Evolutionary conservation across 1,284 basidiomycete genomes (phyloP), one percentile per base, ranked within the genome.

Genomic region (Austroboletus novae-zelandiae): DNA sequence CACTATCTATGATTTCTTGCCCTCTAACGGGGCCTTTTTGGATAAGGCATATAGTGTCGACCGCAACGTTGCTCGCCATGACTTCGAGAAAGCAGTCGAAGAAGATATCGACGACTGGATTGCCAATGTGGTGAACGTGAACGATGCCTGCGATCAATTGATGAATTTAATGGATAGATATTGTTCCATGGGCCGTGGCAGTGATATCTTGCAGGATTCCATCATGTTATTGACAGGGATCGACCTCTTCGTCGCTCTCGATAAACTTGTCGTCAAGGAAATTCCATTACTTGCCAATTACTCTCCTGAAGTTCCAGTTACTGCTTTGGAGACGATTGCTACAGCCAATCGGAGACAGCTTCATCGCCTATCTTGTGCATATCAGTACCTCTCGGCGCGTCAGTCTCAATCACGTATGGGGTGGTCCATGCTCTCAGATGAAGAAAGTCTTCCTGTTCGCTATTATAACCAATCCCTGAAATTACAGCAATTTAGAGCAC

Each of bases 41-140:
- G 8, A 27, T 8, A 6, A 27, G 27, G 27, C 27, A 27, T 27
- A 27, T 27, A 9, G 9, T 9, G 27, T 9, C 6, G 27, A 27
- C 2, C 27, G 5, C 9, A 9, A 51, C 31, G 8, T 67, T 23
- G 57, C 62, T 8, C 57, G 71, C 18, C 13, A 39, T 39, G 36
- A 39, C 18, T 18, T 39, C 18, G 36, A 39, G 36, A 9, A 23
- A 39, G 18, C 17, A 5, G 18, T 39, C 11, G 36, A 39, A 9
- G 17, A 39, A 9, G 18, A 9, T 9, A 20, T 39, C 11, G 36
- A 39, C 23, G 36, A 23, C 9, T 39, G 36, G 36, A 9, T 20
- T 20, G 36, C 36, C 18, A 10, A 9, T 20, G 18, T 39, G 9
- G 18, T 9, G 20, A 14, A 39, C 23, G 9, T 39, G 18, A 18